phyloP scores from a whole-genome alignment of 495 filamentous ascomycete species.

The Entonaema liquescens region DNA sequence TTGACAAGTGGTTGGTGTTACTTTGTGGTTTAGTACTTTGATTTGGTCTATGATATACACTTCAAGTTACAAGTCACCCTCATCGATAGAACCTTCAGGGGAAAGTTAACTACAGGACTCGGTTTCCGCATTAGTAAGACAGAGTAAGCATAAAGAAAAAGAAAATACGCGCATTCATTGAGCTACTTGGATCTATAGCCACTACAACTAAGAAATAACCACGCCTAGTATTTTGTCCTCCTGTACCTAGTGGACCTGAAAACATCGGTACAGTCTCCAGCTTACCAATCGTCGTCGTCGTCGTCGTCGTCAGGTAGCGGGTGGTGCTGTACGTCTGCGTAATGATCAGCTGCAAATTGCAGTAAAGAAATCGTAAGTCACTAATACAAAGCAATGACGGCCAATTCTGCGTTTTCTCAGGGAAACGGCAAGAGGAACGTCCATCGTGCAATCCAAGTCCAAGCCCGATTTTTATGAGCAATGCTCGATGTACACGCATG shows the following conservation, averaged over 20 bases:
- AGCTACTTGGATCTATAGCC: conserved; percentile 25
- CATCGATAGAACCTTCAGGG: not conserved
- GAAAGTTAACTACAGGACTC: not conserved
- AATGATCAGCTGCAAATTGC: conserved; percentile 1
- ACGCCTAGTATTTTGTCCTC: conserved; percentile 3
- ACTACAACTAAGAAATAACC: conserved; percentile 9
- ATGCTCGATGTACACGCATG: conserved; percentile 23
- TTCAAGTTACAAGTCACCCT: not conserved
- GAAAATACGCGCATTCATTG: conserved; percentile 25
- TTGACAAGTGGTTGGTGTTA: not conserved
- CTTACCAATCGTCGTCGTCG: not conserved
- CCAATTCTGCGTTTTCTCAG: conserved; percentile 11
- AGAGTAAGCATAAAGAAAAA: conserved; percentile 1
- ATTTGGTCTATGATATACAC: not conserved
- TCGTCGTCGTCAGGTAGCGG: not conserved
- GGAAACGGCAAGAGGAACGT: conserved; percentile 3
- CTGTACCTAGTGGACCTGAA: conserved; percentile 8
- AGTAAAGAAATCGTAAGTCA: conserved; percentile 20
- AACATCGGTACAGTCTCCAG: conserved; percentile 8
- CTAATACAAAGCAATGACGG: conserved; percentile 23
- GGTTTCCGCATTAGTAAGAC: not conserved
- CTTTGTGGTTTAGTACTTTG: not conserved
- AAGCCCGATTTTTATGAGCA: conserved; percentile 20
- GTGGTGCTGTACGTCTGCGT: not conserved
- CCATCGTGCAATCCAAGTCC: conserved; percentile 32